Conservation (phyloP, 2,329 filamentous ascomycete genomes). For the Pyrenophora teres region DNA sequence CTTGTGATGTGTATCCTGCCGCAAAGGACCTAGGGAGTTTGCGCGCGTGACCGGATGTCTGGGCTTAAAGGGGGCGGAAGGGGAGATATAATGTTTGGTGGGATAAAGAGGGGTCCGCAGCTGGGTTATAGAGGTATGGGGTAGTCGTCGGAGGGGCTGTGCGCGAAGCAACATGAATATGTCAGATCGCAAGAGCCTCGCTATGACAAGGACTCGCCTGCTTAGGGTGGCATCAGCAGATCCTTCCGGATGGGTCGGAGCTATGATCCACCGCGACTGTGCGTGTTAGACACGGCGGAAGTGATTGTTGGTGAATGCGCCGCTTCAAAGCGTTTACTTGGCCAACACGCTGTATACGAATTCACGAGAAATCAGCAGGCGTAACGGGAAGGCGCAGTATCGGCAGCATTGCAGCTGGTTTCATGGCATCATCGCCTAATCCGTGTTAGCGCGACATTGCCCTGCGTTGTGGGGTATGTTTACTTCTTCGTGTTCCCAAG, state of each 20-base stretch:
- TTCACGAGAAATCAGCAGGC: neutral
- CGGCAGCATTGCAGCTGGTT: neutral
- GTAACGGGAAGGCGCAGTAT: constrained; percentile 1
- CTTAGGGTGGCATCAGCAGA: constrained; percentile 13
- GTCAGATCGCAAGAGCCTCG: constrained; percentile 15
- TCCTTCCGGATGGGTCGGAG: constrained; percentile 9
- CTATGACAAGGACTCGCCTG: constrained; percentile 7
- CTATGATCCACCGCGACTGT: constrained; percentile 2
- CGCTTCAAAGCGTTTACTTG: neutral
- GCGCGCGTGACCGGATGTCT: constrained; percentile 13
- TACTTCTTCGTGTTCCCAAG: neutral
- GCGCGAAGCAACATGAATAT: constrained; percentile 34
- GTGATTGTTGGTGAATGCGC: neutral
- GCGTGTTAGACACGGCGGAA: constrained; percentile 1
- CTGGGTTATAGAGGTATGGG: constrained; percentile 6
- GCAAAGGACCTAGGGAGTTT: constrained; percentile 13
- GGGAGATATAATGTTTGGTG: constrained; percentile 17
- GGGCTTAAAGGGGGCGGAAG: constrained; percentile 18
- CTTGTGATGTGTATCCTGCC: constrained; percentile 9
- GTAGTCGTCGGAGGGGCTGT: constrained; percentile 19
- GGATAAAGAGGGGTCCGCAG: constrained; percentile 12
- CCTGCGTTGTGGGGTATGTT: constrained; percentile 13
- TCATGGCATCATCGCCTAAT: constrained; percentile 14
- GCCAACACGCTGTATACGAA: neutral
- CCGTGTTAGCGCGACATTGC: constrained; percentile 8